Conservation (phyloP, 164 flowering plant species). For the Houttuynia cordata region DNA sequence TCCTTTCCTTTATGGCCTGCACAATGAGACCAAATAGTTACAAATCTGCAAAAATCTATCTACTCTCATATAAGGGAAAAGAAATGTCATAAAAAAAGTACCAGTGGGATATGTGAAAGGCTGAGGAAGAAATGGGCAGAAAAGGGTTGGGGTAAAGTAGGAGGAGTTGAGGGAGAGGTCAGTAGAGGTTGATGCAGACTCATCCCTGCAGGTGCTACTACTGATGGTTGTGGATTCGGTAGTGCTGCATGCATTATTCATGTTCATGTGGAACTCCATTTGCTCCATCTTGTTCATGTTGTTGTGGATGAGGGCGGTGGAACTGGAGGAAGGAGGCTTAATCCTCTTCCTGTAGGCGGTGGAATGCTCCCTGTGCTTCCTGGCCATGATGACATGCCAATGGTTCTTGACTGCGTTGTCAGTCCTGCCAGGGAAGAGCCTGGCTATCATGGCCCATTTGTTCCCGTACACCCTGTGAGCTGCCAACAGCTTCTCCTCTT, state of each 20-base stretch:
- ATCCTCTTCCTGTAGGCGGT: conserved; percentile 33
- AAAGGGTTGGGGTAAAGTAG: conserved; percentile 3
- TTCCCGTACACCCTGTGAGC: conserved; percentile 54
- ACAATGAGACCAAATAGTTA: not conserved
- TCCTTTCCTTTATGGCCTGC: conserved; percentile 14
- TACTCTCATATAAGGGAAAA: no score
- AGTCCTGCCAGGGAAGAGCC: conserved; percentile 66
- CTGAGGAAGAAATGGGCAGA: not conserved
- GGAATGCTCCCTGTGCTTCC: conserved; percentile 43
- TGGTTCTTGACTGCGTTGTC: conserved; percentile 85
- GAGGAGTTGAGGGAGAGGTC: conserved; percentile 40
- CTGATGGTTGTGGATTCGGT: conserved; percentile 35
- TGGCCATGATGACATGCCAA: conserved; percentile 78
- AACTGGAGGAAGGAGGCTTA: conserved; percentile 13
- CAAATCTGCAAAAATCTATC: not conserved
- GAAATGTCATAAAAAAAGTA: no score
- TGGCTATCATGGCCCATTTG: conserved; percentile 77
- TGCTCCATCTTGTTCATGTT: not conserved
- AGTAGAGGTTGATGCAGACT: conserved; percentile 45
- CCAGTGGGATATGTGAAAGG: no score
- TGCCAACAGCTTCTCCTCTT: conserved; percentile 56
- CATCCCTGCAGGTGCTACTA: conserved; percentile 31
- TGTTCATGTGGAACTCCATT: conserved; percentile 5
- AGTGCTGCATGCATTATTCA: conserved; percentile 26
- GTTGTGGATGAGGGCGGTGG: conserved; percentile 2